Conservation (phyloP, 352 stramenopile species). For the Pythium graminicola region DNA sequence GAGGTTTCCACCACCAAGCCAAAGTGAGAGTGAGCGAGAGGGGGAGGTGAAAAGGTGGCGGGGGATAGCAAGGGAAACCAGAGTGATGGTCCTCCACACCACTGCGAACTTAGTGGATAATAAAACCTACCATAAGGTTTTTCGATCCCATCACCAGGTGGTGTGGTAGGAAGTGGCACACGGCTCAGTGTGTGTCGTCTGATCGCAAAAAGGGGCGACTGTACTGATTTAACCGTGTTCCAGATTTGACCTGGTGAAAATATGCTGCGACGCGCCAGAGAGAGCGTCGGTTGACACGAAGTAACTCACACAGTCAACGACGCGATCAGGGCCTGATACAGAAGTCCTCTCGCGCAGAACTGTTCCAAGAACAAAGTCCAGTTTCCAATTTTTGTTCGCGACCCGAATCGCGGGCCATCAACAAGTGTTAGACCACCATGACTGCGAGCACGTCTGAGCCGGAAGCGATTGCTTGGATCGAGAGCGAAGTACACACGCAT, state of each 20-base stretch:
- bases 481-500: constrained; percentile 38
- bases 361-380: constrained; percentile 9
- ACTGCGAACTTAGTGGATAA: constrained; percentile 18
- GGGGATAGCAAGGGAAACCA: background rate
- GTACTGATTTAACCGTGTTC: constrained; percentile 15
- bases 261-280: constrained; percentile 1
- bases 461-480: constrained; percentile 48
- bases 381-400: constrained; percentile 14
- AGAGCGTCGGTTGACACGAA: constrained; percentile 3
- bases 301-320: constrained; percentile 10
- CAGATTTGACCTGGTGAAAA: background rate
- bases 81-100: constrained; percentile 15
- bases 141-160: constrained; percentile 1
- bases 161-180: constrained; percentile 15
- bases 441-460: constrained; percentile 13
- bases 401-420: background rate
- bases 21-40: constrained; percentile 28
- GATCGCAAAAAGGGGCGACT: constrained; percentile 5
- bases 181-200: background rate
- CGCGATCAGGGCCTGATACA: background rate
- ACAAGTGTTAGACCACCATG: constrained; percentile 6
- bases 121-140: constrained; percentile 6
- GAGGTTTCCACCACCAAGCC: constrained; percentile 21
- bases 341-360: background rate
- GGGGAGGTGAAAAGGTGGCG: constrained; percentile 8